Percentiles rank a stretch among this genome's conserved stretches.
phyloP scores from a whole-genome alignment of 257 asterid species.

The Echium plantagineum region DNA sequence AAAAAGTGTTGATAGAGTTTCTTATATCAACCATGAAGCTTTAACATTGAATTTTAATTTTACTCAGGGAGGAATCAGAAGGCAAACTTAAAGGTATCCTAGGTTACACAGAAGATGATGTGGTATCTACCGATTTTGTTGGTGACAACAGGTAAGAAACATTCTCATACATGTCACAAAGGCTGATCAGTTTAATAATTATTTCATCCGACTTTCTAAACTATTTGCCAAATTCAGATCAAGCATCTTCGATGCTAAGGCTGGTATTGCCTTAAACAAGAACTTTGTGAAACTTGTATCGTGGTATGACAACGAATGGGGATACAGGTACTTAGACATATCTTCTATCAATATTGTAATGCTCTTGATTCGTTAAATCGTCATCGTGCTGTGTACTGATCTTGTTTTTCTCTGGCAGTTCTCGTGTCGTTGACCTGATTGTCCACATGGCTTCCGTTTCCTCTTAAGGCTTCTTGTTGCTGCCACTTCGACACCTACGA shows the following conservation, averaged over 20 bases:
- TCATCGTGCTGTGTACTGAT: neutral
- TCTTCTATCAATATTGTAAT: neutral
- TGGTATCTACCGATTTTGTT: slow-evolving; percentile 15
- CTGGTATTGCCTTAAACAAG: slow-evolving; percentile 50
- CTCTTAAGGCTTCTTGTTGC: neutral
- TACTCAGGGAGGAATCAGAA: slow-evolving; percentile 13
- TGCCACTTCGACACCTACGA: neutral
- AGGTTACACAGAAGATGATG: slow-evolving; percentile 15
- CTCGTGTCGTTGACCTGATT: slow-evolving; percentile 49
- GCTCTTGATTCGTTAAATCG: neutral
- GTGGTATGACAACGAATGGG: slow-evolving; percentile 67
- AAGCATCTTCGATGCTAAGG: slow-evolving; percentile 59
- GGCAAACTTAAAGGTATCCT: slow-evolving; percentile 15
- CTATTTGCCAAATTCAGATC: slow-evolving; percentile 23
- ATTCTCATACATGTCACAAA: no score
- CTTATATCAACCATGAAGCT: neutral
- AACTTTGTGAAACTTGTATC: slow-evolving; percentile 51
- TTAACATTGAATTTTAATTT: neutral
- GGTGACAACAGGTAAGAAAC: slow-evolving; percentile 15
- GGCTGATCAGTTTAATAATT: neutral
- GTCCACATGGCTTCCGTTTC: slow-evolving; percentile 41
- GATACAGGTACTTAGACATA: slow-evolving; percentile 36
- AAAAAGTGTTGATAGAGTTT: no score
- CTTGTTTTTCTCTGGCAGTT: slow-evolving; percentile 18
- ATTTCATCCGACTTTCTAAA: neutral